phyloP scores from a whole-genome alignment of 2,329 filamentous ascomycete species.

The Diaporthe longicolla region DNA sequence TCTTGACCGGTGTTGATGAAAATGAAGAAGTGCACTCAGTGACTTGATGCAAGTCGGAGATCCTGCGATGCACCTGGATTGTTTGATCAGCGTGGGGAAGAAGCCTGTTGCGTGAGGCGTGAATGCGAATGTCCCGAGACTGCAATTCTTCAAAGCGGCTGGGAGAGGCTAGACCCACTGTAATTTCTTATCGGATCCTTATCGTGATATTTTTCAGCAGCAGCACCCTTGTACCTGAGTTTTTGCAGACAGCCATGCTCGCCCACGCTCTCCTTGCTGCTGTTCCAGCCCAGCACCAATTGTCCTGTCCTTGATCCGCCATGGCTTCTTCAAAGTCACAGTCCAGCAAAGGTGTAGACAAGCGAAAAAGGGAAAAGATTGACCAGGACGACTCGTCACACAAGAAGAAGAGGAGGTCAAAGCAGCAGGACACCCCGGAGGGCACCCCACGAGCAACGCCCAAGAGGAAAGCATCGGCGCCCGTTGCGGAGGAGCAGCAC shows the following conservation, averaged over 20 bases:
- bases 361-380: constrained; percentile 43
- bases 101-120: background rate
- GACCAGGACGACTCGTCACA: constrained; percentile 43
- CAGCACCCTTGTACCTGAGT: constrained; percentile 37
- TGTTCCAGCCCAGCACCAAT: constrained; percentile 30
- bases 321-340: constrained; percentile 43
- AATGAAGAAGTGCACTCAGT: background rate
- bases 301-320: constrained; percentile 9
- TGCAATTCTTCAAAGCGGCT: constrained; percentile 56
- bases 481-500: constrained; percentile 41
- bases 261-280: constrained; percentile 15
- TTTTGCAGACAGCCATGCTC: constrained; percentile 45
- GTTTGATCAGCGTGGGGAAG: background rate
- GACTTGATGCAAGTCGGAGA: constrained; percentile 1
- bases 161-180: constrained; percentile 36
- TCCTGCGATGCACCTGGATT: constrained; percentile 32
- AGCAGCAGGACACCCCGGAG: constrained; percentile 35
- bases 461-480: constrained; percentile 32
- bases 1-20: constrained; percentile 63
- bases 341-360: constrained; percentile 40
- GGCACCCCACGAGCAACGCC: constrained; percentile 32
- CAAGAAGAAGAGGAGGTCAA: constrained; percentile 44
- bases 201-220: constrained; percentile 43
- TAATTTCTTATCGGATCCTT: constrained; percentile 43
- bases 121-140: constrained; percentile 10